Evolutionary conservation across 1,284 basidiomycete genomes (phyloP), one percentile per base, ranked within the genome.

Genomic region (Moesziomyces parantarcticus): DNA sequence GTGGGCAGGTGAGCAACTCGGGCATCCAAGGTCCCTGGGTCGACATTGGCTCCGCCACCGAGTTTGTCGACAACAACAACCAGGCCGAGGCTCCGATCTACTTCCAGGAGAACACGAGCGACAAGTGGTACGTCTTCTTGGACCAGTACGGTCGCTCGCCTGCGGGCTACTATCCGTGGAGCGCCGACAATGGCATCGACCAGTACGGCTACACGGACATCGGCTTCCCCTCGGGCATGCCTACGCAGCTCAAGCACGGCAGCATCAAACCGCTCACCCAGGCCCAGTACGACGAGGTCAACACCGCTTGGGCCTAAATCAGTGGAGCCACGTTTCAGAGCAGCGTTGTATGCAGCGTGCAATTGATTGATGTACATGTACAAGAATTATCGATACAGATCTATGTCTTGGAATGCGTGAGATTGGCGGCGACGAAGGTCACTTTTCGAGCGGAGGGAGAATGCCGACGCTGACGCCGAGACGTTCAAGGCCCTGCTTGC

Each of bases 241-340:
- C 64, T 1, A 63, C 49, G 34, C 40, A 42, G 57, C 56, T 71
- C 29, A 65, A 60, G 42, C 70, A 74, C 23, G 70, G 67, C 32
- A 54, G 50, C 34, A 61, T 71, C 56, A 65, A 53, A 25, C 61
- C 66, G n/a, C 46, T 71, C 18, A 74, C 55, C 11, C 67, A 71
- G 55, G n/a, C 47, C 3, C 65, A 74, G 54, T 74, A 69, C 42
- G 60, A 71, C 49, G 64, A 61, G 46, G n/a, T 67, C 48, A 56
- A 36, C 36, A 23, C 20, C 26, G 51, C 36, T 7, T 67, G 58
- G 58, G 50, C 22, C 14, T 67, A 21, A n/a, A n/a, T n/a, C n/a
- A n/a, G n/a, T n/a, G n/a, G n/a, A n/a, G n/a, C n/a, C n/a, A n/a
- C n/a, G n/a, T n/a, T n/a, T n/a, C n/a, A n/a, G n/a, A n/a, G n/a